A percentile compares a stretch with the other conserved stretches of the same genome.
phyloP scores from a whole-genome alignment of 169 alveolate species.

The Plasmodium vivax region DNA sequence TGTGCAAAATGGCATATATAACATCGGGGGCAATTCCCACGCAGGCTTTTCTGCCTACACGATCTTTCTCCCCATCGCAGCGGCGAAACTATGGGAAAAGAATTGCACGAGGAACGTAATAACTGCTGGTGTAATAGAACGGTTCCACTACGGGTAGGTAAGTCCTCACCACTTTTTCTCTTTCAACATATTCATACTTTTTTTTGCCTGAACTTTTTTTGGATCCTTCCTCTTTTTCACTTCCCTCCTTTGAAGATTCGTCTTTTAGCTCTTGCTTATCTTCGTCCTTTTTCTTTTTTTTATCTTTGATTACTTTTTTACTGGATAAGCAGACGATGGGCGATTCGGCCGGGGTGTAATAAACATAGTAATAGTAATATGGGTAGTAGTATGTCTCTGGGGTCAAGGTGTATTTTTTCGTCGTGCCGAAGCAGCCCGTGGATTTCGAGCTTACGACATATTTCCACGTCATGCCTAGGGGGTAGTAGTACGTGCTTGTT shows the following conservation, averaged over 20 bases:
- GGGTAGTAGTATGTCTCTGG: conserved; percentile 49
- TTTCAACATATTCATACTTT: conserved; percentile 25
- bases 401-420: conserved; percentile 29
- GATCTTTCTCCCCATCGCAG: not conserved
- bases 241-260: not conserved
- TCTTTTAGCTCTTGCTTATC: conserved; percentile 13
- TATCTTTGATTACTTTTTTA: not conserved
- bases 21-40: not conserved
- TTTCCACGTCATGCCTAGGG: conserved; percentile 42
- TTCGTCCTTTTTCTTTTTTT: conserved; percentile 17
- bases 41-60: not conserved
- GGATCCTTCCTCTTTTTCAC: not conserved
- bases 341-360: not conserved
- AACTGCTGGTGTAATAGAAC: conserved; percentile 1
- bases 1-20: not conserved
- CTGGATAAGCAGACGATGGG: not conserved
- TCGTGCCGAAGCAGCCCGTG: conserved; percentile 41
- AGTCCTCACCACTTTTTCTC: not conserved
- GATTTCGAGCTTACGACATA: conserved; percentile 38
- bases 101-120: conserved; percentile 28
- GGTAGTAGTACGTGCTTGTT: conserved; percentile 25
- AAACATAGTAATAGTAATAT: conserved; percentile 33
- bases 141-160: conserved; percentile 28
- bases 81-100: conserved; percentile 29
- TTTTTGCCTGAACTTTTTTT: conserved; percentile 33